Evolutionary conservation across 805 yeast genomes (phyloP).

Genomic region (Nakazawaea wyomingensis): DNA sequence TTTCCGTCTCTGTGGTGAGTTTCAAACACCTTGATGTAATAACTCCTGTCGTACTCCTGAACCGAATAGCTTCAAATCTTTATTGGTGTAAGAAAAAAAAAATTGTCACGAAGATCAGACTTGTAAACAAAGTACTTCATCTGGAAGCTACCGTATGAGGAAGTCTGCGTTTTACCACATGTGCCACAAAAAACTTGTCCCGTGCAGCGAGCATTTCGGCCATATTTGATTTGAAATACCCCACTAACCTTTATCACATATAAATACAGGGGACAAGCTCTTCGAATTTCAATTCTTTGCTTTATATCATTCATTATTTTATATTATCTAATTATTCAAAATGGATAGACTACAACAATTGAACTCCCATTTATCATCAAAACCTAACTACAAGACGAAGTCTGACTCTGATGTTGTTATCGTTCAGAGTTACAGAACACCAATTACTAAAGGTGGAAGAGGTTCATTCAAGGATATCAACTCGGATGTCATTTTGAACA

Average conservation of each 20-base stretch:
- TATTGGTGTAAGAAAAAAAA: no score
- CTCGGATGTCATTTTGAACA: constrained; percentile 70
- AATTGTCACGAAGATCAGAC: no score
- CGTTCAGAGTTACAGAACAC: constrained; percentile 86
- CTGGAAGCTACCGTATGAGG: not conserved
- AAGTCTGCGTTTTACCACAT: not conserved
- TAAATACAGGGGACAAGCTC: not conserved
- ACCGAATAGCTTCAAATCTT: no score
- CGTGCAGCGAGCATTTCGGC: no score
- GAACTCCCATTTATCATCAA: constrained; percentile 25
- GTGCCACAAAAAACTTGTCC: not conserved
- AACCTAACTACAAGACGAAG: constrained; percentile 39
- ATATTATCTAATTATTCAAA: not conserved
- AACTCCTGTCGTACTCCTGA: no score
- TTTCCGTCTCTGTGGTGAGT: no score
- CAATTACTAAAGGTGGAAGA: constrained; percentile 80
- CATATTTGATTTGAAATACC: no score
- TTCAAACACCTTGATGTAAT: no score
- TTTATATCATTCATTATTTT: not conserved
- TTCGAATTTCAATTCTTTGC: not conserved
- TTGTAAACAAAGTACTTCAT: not conserved
- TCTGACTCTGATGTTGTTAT: constrained; percentile 87
- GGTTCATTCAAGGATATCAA: constrained; percentile 82
- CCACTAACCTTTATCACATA: not conserved
- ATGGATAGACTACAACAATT: constrained; percentile 35